Conservation (phyloP, 495 filamentous ascomycete genomes). For the Penicillium egyptiacum region DNA sequence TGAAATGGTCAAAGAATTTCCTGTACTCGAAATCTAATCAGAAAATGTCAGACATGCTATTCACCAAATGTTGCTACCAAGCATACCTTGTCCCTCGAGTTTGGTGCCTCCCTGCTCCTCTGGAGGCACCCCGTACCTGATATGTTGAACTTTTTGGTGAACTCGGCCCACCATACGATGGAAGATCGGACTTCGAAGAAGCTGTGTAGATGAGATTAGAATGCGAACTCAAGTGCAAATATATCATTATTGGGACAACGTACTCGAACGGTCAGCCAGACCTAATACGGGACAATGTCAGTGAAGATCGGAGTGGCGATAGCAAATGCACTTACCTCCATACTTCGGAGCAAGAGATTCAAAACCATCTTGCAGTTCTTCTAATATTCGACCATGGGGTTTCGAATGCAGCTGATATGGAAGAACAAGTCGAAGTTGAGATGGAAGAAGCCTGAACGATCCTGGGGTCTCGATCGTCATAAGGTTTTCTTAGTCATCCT, state of each 20-base stretch:
- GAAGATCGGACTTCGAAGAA: conserved; percentile 59
- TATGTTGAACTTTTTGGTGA: conserved; percentile 53
- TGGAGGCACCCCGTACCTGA: conserved; percentile 55
- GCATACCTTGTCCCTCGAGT: conserved; percentile 49
- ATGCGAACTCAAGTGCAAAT: conserved; percentile 15
- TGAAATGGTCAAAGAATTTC: conserved; percentile 55
- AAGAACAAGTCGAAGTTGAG: not conserved
- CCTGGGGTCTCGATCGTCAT: conserved; percentile 5
- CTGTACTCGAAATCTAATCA: conserved; percentile 30
- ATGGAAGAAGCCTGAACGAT: not conserved
- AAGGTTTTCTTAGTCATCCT: conserved; percentile 7
- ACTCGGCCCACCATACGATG: conserved; percentile 57
- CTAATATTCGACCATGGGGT: conserved; percentile 1
- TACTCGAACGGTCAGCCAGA: conserved; percentile 47
- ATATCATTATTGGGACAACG: conserved; percentile 13
- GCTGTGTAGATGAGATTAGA: conserved; percentile 44
- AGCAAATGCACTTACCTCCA: conserved; percentile 23
- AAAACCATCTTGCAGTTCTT: conserved; percentile 20
- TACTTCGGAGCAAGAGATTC: conserved; percentile 20
- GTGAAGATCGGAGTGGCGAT: conserved; percentile 1
- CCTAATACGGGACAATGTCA: conserved; percentile 22
- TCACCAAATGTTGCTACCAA: conserved; percentile 1
- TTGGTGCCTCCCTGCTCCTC: conserved; percentile 58
- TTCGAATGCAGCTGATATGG: not conserved
- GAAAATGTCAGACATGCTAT: conserved; percentile 16